phyloP scores from a whole-genome alignment of 352 stramenopile genomes.

The Phytophthora sansomeana region DNA sequence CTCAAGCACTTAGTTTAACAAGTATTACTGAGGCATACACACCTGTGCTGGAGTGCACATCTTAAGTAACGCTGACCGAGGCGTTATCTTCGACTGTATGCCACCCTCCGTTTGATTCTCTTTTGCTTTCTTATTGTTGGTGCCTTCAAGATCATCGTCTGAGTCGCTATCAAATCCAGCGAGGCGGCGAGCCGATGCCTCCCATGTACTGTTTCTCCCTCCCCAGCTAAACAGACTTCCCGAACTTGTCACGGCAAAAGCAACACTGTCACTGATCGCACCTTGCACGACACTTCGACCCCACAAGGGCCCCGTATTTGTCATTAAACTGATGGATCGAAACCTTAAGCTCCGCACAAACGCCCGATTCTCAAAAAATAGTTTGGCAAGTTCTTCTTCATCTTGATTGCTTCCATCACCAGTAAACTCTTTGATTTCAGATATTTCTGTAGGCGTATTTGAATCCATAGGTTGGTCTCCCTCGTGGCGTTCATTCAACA shows the following conservation, averaged over 20 bases:
- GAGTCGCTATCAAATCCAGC: slow-evolving; percentile 44
- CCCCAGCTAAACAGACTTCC: slow-evolving; percentile 93
- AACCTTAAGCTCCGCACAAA: slow-evolving; percentile 77
- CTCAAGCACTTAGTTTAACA: too few species aligned
- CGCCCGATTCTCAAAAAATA: slow-evolving; percentile 77
- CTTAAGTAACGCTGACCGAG: slow-evolving; percentile 60
- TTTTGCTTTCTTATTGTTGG: slow-evolving; percentile 12
- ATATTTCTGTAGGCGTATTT: slow-evolving; percentile 27
- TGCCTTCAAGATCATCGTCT: slow-evolving; percentile 27
- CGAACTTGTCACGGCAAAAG: slow-evolving; percentile 84
- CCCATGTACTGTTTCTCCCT: slow-evolving; percentile 66
- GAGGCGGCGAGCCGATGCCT: slow-evolving; percentile 28
- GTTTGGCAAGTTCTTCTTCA: slow-evolving; percentile 60
- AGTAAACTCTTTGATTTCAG: slow-evolving; percentile 33
- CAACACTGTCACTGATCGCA: slow-evolving; percentile 85
- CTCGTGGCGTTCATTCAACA: slow-evolving; percentile 10
- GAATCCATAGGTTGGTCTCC: slow-evolving; percentile 5
- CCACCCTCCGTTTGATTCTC: slow-evolving; percentile 13
- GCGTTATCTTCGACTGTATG: slow-evolving; percentile 44
- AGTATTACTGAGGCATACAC: background rate
- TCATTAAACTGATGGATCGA: slow-evolving; percentile 71
- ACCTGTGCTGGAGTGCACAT: slow-evolving; percentile 58
- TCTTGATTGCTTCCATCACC: slow-evolving; percentile 40
- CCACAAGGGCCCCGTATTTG: slow-evolving; percentile 93
- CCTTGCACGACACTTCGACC: slow-evolving; percentile 84